Evolutionary conservation across 1,284 basidiomycete genomes (phyloP).

Genomic region (Ustilago vetiveriae): DNA sequence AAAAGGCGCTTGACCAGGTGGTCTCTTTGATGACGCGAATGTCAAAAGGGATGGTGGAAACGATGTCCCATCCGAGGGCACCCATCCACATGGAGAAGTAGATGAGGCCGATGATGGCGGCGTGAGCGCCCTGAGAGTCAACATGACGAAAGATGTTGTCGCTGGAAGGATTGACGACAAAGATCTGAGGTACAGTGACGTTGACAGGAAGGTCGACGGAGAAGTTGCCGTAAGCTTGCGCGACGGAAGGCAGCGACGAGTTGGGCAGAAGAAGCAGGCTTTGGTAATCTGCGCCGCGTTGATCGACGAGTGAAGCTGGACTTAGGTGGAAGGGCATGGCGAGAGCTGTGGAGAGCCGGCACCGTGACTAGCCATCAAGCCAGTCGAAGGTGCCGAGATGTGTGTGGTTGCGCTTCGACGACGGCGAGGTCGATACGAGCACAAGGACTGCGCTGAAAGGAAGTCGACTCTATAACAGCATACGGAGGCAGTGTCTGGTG

Average conservation of each 20-base stretch:
- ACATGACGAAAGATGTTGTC: conserved; percentile 52
- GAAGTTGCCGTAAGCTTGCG: conserved; percentile 3
- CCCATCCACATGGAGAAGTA: conserved; percentile 60
- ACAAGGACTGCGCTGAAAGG: neutral
- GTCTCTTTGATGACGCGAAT: conserved; percentile 49
- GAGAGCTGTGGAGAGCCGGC: neutral
- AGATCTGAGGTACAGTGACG: conserved; percentile 34
- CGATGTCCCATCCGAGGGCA: conserved; percentile 59
- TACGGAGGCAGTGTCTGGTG: no score
- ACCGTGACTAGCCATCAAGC: conserved; percentile 12
- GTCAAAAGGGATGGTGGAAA: conserved; percentile 53
- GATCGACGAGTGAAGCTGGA: conserved; percentile 35
- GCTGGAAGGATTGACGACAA: conserved; percentile 41
- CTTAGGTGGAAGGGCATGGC: conserved; percentile 32
- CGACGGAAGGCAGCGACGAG: neutral
- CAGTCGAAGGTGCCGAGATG: conserved; percentile 12
- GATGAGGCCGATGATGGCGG: conserved; percentile 49
- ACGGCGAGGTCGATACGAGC: neutral
- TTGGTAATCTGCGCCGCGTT: conserved; percentile 11
- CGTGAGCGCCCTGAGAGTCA: conserved; percentile 33
- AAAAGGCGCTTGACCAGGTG: conserved; percentile 47
- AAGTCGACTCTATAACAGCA: no score
- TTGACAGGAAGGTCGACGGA: conserved; percentile 3
- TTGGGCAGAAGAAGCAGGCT: conserved; percentile 4
- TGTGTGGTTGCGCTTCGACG: neutral